Evolutionary conservation across 2,329 filamentous ascomycete species (phyloP).

Genomic region (Seiridium cupressi): DNA sequence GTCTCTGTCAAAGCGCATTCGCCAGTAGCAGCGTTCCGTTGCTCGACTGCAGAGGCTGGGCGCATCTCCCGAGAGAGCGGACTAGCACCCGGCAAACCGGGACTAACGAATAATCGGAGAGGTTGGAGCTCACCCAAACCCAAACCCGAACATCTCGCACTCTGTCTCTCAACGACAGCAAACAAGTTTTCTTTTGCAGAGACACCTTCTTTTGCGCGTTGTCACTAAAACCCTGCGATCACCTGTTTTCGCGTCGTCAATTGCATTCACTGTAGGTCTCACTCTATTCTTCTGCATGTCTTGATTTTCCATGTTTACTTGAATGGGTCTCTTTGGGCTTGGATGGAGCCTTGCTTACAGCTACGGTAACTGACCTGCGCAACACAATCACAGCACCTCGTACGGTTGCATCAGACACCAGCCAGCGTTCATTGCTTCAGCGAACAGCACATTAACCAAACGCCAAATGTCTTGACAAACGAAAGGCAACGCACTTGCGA

Average conservation of each 20-base stretch:
- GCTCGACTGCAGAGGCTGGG: conserved; percentile 2
- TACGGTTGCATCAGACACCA: too few species aligned
- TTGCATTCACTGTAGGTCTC: conserved; percentile 8
- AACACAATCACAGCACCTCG: not conserved
- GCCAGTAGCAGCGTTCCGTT: conserved; percentile 8
- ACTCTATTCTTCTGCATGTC: not conserved
- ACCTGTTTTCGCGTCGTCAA: not conserved
- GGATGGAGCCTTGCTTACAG: not conserved
- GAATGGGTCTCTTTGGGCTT: not conserved
- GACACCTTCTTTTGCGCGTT: not conserved
- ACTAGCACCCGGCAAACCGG: not conserved
- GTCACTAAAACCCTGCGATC: not conserved
- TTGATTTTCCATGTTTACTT: not conserved
- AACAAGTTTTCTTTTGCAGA: conserved; percentile 7
- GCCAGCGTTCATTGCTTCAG: not conserved
- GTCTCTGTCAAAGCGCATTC: not conserved
- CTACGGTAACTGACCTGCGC: not conserved
- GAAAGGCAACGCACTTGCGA: conserved; percentile 1
- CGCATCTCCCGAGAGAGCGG: conserved; percentile 6
- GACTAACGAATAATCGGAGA: conserved; percentile 5
- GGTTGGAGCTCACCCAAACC: not conserved
- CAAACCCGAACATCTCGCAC: not conserved
- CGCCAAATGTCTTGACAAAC: conserved; percentile 4
- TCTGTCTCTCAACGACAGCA: conserved; percentile 10
- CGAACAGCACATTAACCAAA: not conserved